These are phyloP conservation scores for Penicillium sp. DNA, from an alignment of 2,329 filamentous ascomycete genomes.

Conservation along the genomic window DNA sequence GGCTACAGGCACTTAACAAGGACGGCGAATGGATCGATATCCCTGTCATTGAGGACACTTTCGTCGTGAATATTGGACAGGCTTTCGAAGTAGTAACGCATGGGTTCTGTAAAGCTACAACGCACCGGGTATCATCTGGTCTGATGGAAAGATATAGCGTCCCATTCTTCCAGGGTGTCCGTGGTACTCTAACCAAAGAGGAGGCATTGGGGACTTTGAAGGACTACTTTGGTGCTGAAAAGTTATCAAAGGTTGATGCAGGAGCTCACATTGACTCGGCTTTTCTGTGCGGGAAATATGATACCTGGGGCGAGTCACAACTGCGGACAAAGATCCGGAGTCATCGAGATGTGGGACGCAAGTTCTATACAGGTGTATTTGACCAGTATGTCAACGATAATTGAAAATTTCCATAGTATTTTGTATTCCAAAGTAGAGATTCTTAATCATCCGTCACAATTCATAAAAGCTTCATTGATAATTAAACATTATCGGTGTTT, in stretches of 20 bases:
- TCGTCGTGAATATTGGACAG: slow-evolving; percentile 46
- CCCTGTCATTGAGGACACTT: slow-evolving; percentile 35
- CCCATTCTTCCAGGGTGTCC: slow-evolving; percentile 50
- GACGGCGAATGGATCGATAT: slow-evolving; percentile 42
- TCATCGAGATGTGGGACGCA: slow-evolving; percentile 47
- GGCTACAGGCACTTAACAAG: slow-evolving; percentile 44
- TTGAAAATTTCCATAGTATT: background rate
- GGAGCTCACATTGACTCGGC: slow-evolving; percentile 44
- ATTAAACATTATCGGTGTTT: background rate
- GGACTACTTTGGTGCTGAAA: slow-evolving; percentile 34
- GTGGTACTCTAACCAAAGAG: slow-evolving; percentile 43
- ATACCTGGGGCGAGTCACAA: slow-evolving; percentile 55
- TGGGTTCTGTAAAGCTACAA: slow-evolving; percentile 43
- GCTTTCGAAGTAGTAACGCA: slow-evolving; percentile 43
- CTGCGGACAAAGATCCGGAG: slow-evolving; percentile 53
- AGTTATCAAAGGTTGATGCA: slow-evolving; percentile 33
- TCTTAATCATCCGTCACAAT: background rate
- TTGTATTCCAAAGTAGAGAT: no score
- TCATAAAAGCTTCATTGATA: background rate
- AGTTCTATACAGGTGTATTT: slow-evolving; percentile 48
- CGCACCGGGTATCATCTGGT: slow-evolving; percentile 45
- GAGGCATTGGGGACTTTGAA: slow-evolving; percentile 42
- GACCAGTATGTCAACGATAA: slow-evolving; percentile 39
- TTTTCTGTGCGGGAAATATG: slow-evolving; percentile 49
- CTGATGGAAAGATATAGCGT: slow-evolving; percentile 42